A percentile compares a stretch with the other conserved stretches of the same genome.
phyloP scores from a whole-genome alignment of 306 rosid species.

The Prosopis cineraria region DNA sequence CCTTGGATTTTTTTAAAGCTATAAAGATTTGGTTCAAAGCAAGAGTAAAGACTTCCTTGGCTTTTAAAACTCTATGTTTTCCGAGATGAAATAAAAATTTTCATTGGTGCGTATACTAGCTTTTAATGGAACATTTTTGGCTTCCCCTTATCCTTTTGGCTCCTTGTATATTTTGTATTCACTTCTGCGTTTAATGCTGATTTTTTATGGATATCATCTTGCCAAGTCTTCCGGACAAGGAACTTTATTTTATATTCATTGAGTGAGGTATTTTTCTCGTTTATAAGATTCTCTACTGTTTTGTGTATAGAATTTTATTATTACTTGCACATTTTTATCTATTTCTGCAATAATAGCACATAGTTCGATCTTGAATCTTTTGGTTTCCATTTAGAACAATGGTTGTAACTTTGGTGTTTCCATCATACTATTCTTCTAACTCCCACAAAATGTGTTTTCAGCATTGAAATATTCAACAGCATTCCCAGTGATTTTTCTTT shows the following conservation, averaged over 20 bases:
- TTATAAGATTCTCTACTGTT: background rate
- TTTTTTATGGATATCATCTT: slow-evolving; percentile 10
- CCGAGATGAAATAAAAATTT: background rate
- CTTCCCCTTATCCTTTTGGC: background rate
- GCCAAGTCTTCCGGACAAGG: background rate
- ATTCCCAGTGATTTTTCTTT: slow-evolving; percentile 92
- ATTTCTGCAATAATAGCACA: slow-evolving; percentile 8
- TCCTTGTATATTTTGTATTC: background rate
- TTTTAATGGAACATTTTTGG: slow-evolving; percentile 7
- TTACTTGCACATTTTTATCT: background rate
- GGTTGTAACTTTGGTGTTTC: background rate
- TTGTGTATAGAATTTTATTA: slow-evolving; percentile 1
- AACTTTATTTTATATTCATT: background rate
- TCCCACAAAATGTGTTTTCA: slow-evolving; percentile 52
- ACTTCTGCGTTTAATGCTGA: background rate
- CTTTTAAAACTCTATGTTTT: slow-evolving; percentile 8
- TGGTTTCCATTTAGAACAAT: slow-evolving; percentile 9
- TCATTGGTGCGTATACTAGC: slow-evolving; percentile 1
- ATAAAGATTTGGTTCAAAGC: background rate
- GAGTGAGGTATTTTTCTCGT: background rate
- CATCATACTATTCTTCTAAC: slow-evolving; percentile 40
- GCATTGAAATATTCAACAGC: slow-evolving; percentile 96
- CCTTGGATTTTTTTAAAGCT: background rate
- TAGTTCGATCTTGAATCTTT: background rate
- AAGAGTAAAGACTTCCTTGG: background rate